These are phyloP conservation scores for Yamadazyma atlantica DNA, from an alignment of 1,139 yeast species.

Conservation along the genomic window DNA sequence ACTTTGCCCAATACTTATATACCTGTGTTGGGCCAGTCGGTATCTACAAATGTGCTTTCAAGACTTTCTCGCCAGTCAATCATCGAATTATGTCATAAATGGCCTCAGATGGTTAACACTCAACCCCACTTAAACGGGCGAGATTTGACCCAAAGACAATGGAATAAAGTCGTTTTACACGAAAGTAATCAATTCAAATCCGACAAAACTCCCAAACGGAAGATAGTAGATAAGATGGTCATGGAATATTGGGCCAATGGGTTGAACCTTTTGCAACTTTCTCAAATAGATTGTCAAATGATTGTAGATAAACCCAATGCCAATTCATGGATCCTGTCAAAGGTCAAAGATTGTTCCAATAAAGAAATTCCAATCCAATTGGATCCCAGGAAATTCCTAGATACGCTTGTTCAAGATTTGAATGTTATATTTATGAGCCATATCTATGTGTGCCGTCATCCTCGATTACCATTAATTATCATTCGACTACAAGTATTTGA, in stretches of 20 bases:
- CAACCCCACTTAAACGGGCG: slow-evolving; percentile 29
- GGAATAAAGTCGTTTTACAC: slow-evolving; percentile 23
- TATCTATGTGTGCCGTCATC: slow-evolving; percentile 67
- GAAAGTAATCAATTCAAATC: slow-evolving; percentile 15
- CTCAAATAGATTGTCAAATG: slow-evolving; percentile 69
- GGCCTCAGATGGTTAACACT: slow-evolving; percentile 39
- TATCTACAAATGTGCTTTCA: slow-evolving; percentile 22
- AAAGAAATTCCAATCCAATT: slow-evolving; percentile 36
- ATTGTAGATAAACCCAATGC: slow-evolving; percentile 56
- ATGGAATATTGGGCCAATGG: slow-evolving; percentile 64
- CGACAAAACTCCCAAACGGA: slow-evolving; percentile 35
- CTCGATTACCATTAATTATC: slow-evolving; percentile 57
- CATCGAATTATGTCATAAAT: slow-evolving; percentile 30
- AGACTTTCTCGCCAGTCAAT: slow-evolving; percentile 37
- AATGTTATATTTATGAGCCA: slow-evolving; percentile 54
- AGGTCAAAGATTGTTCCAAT: slow-evolving; percentile 42
- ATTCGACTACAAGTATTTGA: slow-evolving; percentile 72
- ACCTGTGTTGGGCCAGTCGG: slow-evolving; percentile 30
- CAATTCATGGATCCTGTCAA: slow-evolving; percentile 59
- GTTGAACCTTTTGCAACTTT: slow-evolving; percentile 63
- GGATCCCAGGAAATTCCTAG: slow-evolving; percentile 47
- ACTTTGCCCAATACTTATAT: slow-evolving; percentile 42
- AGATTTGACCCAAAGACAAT: slow-evolving; percentile 24
- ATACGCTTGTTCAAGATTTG: slow-evolving; percentile 47
- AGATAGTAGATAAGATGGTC: slow-evolving; percentile 49